Percentiles rank a stretch among this genome's conserved stretches.
These are phyloP conservation scores for Gossypium bickii DNA, from an alignment of 345 rosid species.

Conservation along the genomic window DNA sequence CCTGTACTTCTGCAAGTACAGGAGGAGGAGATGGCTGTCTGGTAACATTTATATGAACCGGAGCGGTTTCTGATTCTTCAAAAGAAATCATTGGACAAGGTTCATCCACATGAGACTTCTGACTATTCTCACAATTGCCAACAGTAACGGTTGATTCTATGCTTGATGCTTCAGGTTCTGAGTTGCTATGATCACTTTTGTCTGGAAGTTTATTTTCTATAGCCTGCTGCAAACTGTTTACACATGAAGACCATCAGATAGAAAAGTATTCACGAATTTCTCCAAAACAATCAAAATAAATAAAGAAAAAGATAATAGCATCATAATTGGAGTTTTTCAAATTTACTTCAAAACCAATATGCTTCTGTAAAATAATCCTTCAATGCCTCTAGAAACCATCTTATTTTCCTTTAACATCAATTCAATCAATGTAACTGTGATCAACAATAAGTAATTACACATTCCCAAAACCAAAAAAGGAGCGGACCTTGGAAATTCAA, in stretches of 20 bases:
- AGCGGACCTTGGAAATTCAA: slow-evolving; percentile 76
- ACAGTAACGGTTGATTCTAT: slow-evolving; percentile 28
- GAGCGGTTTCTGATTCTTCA: slow-evolving; percentile 54
- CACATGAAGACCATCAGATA: slow-evolving; percentile 24
- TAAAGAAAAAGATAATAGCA: not conserved
- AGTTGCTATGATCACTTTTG: slow-evolving; percentile 29
- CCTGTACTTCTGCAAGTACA: slow-evolving; percentile 88
- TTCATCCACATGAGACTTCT: slow-evolving; percentile 44
- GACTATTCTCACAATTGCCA: slow-evolving; percentile 33
- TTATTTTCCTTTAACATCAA: not conserved
- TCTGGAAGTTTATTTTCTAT: slow-evolving; percentile 36
- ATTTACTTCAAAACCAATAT: not conserved
- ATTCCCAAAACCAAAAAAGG: slow-evolving; percentile 13
- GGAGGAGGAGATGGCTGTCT: slow-evolving; percentile 98
- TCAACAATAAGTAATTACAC: not conserved
- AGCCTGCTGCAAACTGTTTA: slow-evolving; percentile 43
- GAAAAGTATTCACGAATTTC: slow-evolving; percentile 9
- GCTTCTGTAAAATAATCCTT: not conserved
- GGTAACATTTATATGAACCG: slow-evolving; percentile 36
- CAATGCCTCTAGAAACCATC: slow-evolving; percentile 11
- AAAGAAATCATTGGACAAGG: slow-evolving; percentile 81
- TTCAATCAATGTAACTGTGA: not conserved
- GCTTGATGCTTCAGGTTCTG: slow-evolving; percentile 43
- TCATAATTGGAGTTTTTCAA: not conserved
- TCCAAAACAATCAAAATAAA: slow-evolving; percentile 5